phyloP scores from a whole-genome alignment of 1,284 basidiomycete genomes.

The Pulchroboletus neoregius region DNA sequence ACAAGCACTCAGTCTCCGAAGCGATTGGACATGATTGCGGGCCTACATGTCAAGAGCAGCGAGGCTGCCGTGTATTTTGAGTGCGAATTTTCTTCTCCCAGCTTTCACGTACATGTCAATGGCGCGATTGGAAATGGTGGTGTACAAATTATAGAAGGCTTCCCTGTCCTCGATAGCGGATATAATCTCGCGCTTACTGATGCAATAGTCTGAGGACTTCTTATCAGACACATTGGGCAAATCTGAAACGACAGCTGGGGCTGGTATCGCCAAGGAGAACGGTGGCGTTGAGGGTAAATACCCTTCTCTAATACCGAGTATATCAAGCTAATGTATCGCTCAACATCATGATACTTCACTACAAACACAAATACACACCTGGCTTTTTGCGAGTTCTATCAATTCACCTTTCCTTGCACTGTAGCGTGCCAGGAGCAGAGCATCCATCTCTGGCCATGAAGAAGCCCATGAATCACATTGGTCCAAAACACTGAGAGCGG shows the following conservation, averaged over 20 bases:
- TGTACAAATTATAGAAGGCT: conserved; percentile 73
- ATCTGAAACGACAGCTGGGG: conserved; percentile 17
- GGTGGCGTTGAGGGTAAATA: conserved; percentile 72
- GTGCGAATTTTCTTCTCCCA: conserved; percentile 76
- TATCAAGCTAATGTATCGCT: conserved; percentile 59
- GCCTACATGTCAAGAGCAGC: conserved; percentile 85
- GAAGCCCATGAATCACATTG: conserved; percentile 78
- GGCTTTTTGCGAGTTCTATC: conserved; percentile 74
- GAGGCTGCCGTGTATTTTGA: conserved; percentile 79
- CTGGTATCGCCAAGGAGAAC: conserved; percentile 51
- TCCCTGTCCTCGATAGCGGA: conserved; percentile 55
- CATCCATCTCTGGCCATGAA: conserved; percentile 42
- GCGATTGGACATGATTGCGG: conserved; percentile 1
- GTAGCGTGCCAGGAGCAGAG: conserved; percentile 44
- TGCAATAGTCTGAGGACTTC: conserved; percentile 35
- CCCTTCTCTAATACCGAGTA: conserved; percentile 68
- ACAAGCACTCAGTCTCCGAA: conserved; percentile 15
- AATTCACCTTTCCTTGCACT: conserved; percentile 78
- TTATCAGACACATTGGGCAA: conserved; percentile 19
- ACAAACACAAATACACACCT: conserved; percentile 45
- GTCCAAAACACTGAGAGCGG: conserved; percentile 82
- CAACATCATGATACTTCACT: conserved; percentile 4
- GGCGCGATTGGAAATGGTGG: conserved; percentile 70
- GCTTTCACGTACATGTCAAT: conserved; percentile 80
- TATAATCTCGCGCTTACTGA: conserved; percentile 65